Base-by-base conservation (phyloP, 192 early-diverging fungal species). In the Rhizoclosmatium globosum region DNA sequence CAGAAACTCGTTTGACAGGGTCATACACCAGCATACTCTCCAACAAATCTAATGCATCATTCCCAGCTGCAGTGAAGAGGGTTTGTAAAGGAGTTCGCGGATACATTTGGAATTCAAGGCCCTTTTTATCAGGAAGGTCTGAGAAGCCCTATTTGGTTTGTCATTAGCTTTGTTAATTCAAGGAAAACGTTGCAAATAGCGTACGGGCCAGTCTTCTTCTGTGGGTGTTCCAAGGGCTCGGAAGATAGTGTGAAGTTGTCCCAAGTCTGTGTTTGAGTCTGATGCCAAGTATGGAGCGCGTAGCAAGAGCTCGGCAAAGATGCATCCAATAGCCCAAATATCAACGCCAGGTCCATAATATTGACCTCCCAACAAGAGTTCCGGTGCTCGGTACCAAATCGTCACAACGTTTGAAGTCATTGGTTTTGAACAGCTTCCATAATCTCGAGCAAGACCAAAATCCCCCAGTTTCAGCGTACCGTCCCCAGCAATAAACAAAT, bases 371-470 rank as follows among this genome's bases (percentile, higher is more conserved):
- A 98, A 90, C 21, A 99, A 80, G 3, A 99, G 89, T 80, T 99
- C 98, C 2, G 98, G 98, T 3, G 96, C 89, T 41, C 98, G 92
- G 83, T 99, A 99, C 97, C 97, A 99, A 71, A 92, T 84, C 43
- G 97, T 98, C 15, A 99, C 97, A 2, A 97, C 96, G 77, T 98
- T 92, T 44, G 96, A 93, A 2, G 97, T 96, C 94, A 99, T 94
- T 19, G 89, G 88, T 43, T 91, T 88, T 47, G 81, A 84, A 9
- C 92, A 89, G 81, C 96, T 93, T 48, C 94, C 96, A 88, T 89
- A 99, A 75, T 97, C 95, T n/a, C 96, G 81, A n/a, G 98, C 95
- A 46, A 99, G 84, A 85, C 98, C 98, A 83, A 99, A 99, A 94
- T 99, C 98, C 0, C 95, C 98, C 84, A 99, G 85, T 79, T 99